A percentile compares a stretch with the other conserved stretches of the same genome.
phyloP scores from a whole-genome alignment of 805 yeast species.

The Metschnikowia arizonensis region DNA sequence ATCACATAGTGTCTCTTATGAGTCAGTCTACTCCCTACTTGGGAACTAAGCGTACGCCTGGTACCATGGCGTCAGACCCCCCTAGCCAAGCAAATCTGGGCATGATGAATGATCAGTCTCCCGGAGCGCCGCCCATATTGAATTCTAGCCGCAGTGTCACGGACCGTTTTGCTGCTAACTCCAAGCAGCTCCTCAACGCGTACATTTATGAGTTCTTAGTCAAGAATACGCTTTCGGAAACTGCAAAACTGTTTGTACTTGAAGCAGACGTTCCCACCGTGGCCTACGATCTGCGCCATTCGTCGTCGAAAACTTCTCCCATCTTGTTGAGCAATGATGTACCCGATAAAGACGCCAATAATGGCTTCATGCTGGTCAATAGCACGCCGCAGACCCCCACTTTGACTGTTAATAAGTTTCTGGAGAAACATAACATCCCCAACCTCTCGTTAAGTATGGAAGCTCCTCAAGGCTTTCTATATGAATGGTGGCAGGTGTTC shows the following conservation, averaged over 20 bases:
- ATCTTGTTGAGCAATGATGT: constrained; percentile 11
- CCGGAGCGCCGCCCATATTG: constrained; percentile 13
- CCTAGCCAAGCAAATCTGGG: constrained; percentile 7
- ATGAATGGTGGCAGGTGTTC: constrained; percentile 95
- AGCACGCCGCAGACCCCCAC: constrained; percentile 28
- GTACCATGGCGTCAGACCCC: constrained; percentile 14
- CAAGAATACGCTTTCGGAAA: constrained; percentile 64
- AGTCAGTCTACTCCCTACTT: constrained; percentile 38
- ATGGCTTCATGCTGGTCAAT: constrained; percentile 4
- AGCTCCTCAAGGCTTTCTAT: constrained; percentile 81
- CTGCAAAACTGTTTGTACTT: constrained; percentile 68
- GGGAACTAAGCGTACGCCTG: constrained; percentile 31
- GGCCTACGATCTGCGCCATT: constrained; percentile 8
- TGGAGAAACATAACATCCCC: constrained; percentile 44
- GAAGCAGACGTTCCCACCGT: constrained; percentile 66
- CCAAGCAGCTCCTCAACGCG: constrained; percentile 66
- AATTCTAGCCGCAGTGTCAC: constrained; percentile 25
- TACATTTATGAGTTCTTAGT: constrained; percentile 82
- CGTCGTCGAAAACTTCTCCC: constrained; percentile 21
- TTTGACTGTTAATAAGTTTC: constrained; percentile 22
- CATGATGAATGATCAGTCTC: constrained; percentile 6
- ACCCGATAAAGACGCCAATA: constrained; percentile 5
- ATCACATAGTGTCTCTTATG: constrained; percentile 15
- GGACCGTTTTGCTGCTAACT: constrained; percentile 46
- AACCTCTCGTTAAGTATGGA: constrained; percentile 58